Evolutionary conservation across 2,329 filamentous ascomycete species (phyloP).

Genomic region (Pseudogymnoascus sp.): DNA sequence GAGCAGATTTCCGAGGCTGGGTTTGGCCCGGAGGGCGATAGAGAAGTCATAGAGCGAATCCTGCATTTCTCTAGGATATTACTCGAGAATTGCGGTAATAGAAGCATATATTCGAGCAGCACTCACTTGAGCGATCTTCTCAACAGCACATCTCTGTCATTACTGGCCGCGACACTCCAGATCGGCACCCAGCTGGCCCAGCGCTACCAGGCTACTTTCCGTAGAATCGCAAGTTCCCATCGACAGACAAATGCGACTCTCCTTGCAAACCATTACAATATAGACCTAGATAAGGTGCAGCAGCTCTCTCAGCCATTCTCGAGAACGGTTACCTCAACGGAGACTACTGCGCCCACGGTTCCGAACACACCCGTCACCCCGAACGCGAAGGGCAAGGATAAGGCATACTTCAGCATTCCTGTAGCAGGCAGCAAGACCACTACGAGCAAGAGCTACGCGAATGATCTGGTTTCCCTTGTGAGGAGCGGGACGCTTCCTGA

Average conservation of each 20-base stretch:
- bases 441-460: constrained; percentile 62
- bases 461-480: constrained; percentile 72
- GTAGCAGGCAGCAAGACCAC: constrained; percentile 36
- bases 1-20: constrained; percentile 50
- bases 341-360: constrained; percentile 40
- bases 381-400: constrained; percentile 71
- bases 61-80: constrained; percentile 82
- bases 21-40: constrained; percentile 70
- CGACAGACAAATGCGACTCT: constrained; percentile 65
- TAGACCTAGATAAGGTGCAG: constrained; percentile 72
- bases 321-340: constrained; percentile 55
- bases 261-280: constrained; percentile 77
- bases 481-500: constrained; percentile 42
- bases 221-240: constrained; percentile 59
- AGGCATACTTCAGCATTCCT: constrained; percentile 38
- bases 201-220: constrained; percentile 83
- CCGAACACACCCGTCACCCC: constrained; percentile 49
- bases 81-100: constrained; percentile 90
- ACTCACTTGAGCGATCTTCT: constrained; percentile 81
- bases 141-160: constrained; percentile 73
- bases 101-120: constrained; percentile 94
- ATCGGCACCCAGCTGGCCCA: constrained; percentile 83
- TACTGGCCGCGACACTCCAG: constrained; percentile 72
- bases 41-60: constrained; percentile 70
- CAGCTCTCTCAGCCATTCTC: constrained; percentile 77